Base-by-base conservation (phyloP, 805 yeast genomes). In the Starmerella apis region DNA sequence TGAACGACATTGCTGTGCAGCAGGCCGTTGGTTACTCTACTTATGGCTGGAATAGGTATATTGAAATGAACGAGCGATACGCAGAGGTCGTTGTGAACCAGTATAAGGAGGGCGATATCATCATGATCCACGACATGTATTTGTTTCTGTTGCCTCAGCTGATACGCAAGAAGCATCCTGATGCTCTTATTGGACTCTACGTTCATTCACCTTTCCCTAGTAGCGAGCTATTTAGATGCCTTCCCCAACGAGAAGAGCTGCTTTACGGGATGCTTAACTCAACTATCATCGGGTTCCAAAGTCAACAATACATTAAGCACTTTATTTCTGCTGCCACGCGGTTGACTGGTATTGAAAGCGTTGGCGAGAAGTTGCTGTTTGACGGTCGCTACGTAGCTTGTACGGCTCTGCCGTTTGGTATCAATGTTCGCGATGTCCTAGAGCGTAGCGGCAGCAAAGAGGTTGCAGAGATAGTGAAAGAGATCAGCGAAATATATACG, bases 201-300 rank as follows among this genome's bases (percentile, higher is more conserved):
- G 67, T 88, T 56, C 96, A 88, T 65, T 76, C 86, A 2, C 95
- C 96, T n/a, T 88, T 90, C 74, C 96, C 96, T 11, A 80, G 95
- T 23, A 81, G 87, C 16, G 99, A 92, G 66, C 87, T 88, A 65
- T 86, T 92, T 69, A 75, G 96, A 54, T 84, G 95, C 58, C 67
- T 94, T 31, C 80, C 95, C 33, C 84, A 84, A 66, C 76, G 98
- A 57, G 74, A 79, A 50, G 82, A 84, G 61, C 70, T 92, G 45
- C 72, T 92, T 51, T 94, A 86, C 61, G 97, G 98, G 16, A 76
- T 92, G 76, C 74, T 92, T 44, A 97, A 97, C 22, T 79, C 95
- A 6, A 85, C 86, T 63, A 77, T 80, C 60, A 76, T 92, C 43
- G 87, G 83, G 9, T 86, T 92, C 68, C 98, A 92, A 65, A 79